Percentiles rank a stretch among this genome's conserved stretches.
Conservation (phyloP, 495 filamentous ascomycete genomes). For the Jackrogersella multiformis region DNA sequence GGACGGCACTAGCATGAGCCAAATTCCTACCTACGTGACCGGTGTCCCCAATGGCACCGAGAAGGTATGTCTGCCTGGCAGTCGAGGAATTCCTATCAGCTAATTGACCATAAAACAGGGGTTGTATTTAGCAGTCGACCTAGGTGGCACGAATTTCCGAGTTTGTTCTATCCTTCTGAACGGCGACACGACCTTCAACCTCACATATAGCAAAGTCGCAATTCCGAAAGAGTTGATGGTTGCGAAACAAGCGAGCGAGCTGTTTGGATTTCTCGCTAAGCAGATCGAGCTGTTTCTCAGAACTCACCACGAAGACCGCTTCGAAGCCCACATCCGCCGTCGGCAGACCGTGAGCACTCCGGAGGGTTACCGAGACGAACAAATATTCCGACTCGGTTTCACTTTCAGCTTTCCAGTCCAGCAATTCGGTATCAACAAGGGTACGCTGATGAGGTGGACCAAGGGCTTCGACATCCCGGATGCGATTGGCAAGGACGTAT, state of each 20-base stretch:
- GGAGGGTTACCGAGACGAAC: constrained; percentile 66
- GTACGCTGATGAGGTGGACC: constrained; percentile 93
- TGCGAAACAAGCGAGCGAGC: constrained; percentile 82
- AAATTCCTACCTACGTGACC: constrained; percentile 97
- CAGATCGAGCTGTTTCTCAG: constrained; percentile 89
- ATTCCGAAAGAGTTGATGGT: constrained; percentile 92
- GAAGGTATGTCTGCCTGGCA: constrained; percentile 64
- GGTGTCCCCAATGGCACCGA: constrained; percentile 96
- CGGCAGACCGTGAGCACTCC: constrained; percentile 63
- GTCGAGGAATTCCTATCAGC: background rate
- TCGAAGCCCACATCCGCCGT: constrained; percentile 71
- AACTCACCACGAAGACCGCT: constrained; percentile 89
- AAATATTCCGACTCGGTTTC: constrained; percentile 91
- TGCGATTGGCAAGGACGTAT: constrained; percentile 93
- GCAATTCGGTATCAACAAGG: constrained; percentile 92
- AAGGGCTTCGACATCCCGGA: constrained; percentile 98
- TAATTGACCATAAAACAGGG: constrained; percentile 64
- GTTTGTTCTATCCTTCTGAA: constrained; percentile 94
- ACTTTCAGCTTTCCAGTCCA: constrained; percentile 98
- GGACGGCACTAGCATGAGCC: constrained; percentile 82
- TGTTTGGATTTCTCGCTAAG: constrained; percentile 92
- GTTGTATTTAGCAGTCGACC: constrained; percentile 93
- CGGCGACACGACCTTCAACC: constrained; percentile 89
- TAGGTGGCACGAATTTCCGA: constrained; percentile 97
- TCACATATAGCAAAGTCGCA: constrained; percentile 89